Evolutionary conservation across 2,329 filamentous ascomycete genomes (phyloP).

Genomic region (Penicillium sclerotiorum): DNA sequence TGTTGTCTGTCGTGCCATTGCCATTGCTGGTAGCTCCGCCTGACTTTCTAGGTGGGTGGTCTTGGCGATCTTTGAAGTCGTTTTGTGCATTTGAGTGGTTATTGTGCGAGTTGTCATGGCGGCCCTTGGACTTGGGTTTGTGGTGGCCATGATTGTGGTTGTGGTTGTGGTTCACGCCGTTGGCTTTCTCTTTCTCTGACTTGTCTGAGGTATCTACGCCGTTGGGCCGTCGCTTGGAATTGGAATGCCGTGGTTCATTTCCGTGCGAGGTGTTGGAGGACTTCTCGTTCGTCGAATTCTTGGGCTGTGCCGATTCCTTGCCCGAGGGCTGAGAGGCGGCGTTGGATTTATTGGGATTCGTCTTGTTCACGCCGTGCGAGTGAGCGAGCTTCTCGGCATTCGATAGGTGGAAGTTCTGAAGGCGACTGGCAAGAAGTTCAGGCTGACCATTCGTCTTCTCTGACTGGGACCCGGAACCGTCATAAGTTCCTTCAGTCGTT

Average conservation of each 20-base stretch:
- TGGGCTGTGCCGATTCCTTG: conserved; percentile 36
- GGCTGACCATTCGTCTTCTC: conserved; percentile 32
- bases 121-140: conserved; percentile 36
- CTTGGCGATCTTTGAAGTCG: conserved; percentile 37
- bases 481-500: conserved; percentile 10
- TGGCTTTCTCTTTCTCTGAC: no score
- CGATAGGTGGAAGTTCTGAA: conserved; percentile 43
- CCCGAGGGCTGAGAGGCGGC: conserved; percentile 22
- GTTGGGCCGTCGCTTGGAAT: conserved; percentile 36
- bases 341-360: conserved; percentile 26
- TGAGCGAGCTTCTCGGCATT: conserved; percentile 29
- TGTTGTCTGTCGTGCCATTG: conserved; percentile 28
- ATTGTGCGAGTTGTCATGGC: conserved; percentile 30
- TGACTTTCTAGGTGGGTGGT: conserved; percentile 31
- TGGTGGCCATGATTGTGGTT: conserved; percentile 36
- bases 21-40: conserved; percentile 28
- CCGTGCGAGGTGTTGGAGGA: conserved; percentile 25
- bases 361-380: conserved; percentile 26
- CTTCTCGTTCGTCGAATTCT: conserved; percentile 30
- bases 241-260: conserved; percentile 34
- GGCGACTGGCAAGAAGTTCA: conserved; percentile 39
- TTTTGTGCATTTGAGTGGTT: conserved; percentile 16
- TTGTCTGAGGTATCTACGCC: conserved; percentile 32
- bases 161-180: conserved; percentile 35
- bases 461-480: conserved; percentile 3